Base-by-base conservation (phyloP, 2,329 filamentous ascomycete species). In the Ophiocordyceps camponoti-leonardi region DNA sequence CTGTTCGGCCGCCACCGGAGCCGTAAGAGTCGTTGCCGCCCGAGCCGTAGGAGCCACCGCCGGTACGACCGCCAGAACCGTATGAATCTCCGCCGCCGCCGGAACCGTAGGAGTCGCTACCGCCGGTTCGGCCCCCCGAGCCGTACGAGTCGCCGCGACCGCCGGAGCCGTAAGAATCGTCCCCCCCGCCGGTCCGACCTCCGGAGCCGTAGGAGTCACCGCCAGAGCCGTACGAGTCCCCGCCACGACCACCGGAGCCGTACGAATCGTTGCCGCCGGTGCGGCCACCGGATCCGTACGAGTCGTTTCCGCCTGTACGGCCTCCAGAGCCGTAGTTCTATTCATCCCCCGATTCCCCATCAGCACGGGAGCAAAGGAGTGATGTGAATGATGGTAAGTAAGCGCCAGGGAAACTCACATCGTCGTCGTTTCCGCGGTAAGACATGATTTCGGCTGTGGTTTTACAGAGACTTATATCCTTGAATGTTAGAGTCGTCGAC, bases 381-480 rank as follows among this genome's bases (percentile, higher is more conserved):
- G n/a, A n/a, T n/a, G n/a, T n/a, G n/a, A n/a, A n/a, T n/a, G n/a
- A n/a, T n/a, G n/a, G n/a, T n/a, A n/a, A n/a, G n/a, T n/a, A n/a
- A n/a, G n/a, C n/a, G n/a, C n/a, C n/a, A 12, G 7, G 4, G 11
- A 14, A n/a, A 20, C 58, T 57, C 51, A 61, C 60, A 56, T 62
- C 44, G 47, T 61, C 59, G 62, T 67, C 62, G 62, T 67, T 62
- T 50, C 62, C 57, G 55, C 61, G 59, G 63, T 66, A 69, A 64
- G 68, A 72, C 69, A 72, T 68, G 46, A 64, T 44, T 40, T 14
- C n/a, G n/a, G n/a, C n/a, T n/a, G n/a, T n/a, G n/a, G n/a, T n/a
- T n/a, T n/a, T n/a, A n/a, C n/a, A n/a, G n/a, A n/a, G n/a, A n/a
- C n/a, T n/a, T n/a, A n/a, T n/a, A n/a, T n/a, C n/a, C n/a, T n/a